Conservation (phyloP, 352 stramenopile genomes). For the Globisporangium sylvaticum region DNA sequence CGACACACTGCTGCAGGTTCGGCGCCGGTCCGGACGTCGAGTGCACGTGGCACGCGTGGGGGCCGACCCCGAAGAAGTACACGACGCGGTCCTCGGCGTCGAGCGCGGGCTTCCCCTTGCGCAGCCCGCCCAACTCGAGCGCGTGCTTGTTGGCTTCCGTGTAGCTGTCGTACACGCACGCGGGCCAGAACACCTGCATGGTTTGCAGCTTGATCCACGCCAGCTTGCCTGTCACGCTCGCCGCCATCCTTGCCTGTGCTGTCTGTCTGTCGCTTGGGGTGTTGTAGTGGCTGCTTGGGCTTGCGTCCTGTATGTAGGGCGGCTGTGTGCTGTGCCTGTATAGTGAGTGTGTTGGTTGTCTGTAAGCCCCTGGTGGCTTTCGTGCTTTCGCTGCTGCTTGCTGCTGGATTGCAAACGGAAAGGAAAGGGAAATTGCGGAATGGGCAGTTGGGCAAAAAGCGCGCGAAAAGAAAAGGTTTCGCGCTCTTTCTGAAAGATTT, state of each 20-base stretch:
- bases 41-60: constrained; percentile 26
- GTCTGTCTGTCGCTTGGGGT: neutral
- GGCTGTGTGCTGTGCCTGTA: neutral
- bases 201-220: constrained; percentile 49
- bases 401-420: neutral
- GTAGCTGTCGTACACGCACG: constrained; percentile 62
- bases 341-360: no score
- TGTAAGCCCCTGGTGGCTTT: neutral
- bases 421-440: constrained; percentile 2
- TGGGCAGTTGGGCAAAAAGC: neutral
- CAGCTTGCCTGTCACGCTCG: constrained; percentile 1
- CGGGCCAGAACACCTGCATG: constrained; percentile 68
- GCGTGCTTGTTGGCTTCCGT: constrained; percentile 34
- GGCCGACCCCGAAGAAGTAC: constrained; percentile 73
- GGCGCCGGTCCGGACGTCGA: constrained; percentile 26
- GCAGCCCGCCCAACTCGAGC: constrained; percentile 45
- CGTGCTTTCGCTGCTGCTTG: neutral
- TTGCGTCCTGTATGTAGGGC: neutral
- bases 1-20: constrained; percentile 49
- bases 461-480: neutral
- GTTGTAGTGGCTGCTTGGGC: neutral
- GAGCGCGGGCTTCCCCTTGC: constrained; percentile 44
- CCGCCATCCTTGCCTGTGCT: neutral
- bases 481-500: neutral
- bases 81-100: constrained; percentile 69